Evolutionary conservation across 2,329 filamentous ascomycete species (phyloP), one percentile per base, ranked within the genome.

Genomic region (Stylonectria norvegica): DNA sequence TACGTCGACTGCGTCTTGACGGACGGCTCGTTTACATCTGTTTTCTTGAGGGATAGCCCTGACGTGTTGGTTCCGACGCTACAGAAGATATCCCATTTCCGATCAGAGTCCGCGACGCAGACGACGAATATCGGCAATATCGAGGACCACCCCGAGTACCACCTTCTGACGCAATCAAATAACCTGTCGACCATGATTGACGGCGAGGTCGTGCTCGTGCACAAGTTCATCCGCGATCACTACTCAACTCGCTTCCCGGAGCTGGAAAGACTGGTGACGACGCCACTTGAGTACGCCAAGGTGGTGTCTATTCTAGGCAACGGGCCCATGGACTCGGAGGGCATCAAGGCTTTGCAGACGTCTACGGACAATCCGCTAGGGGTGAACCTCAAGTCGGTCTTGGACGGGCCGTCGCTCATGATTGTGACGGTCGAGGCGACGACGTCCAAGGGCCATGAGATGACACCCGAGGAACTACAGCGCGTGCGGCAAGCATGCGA

Each of bases 221-320:
- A 98, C 73, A 98, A 98, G 68, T 94, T 89, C 64, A 89, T 96
- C 44, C 81, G 91, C 58, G 93, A 98, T 58, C 89, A 96, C 66
- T 98, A 98, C 69, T 95, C 90, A 8, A 77, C 86, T 14, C 81
- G 91, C 45, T 98, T 97, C 58, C 91, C 93, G 0, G 91, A 96
- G 65, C 78, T 98, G 28, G 93, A 98, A 64, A 78, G 78, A 15
- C 78, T 98, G 22, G 85, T 98, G 45, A 89, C 87, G 42, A 95
- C 91, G 56, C 89, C 93, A 2, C 76, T 97, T 36, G 89, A 96
- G 61, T 98, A 96, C 67, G 89, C 91, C 19, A 95, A 95, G 69
- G 88, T 93, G 0, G 93, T 97, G 7, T 83, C 88, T 4, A 94
- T 97, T 50, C 78, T 98, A 47, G 86, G 88, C 53, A 97, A 97